phyloP scores from a whole-genome alignment of 176 grass and related monocot genomes.

The Puya raimondii region DNA sequence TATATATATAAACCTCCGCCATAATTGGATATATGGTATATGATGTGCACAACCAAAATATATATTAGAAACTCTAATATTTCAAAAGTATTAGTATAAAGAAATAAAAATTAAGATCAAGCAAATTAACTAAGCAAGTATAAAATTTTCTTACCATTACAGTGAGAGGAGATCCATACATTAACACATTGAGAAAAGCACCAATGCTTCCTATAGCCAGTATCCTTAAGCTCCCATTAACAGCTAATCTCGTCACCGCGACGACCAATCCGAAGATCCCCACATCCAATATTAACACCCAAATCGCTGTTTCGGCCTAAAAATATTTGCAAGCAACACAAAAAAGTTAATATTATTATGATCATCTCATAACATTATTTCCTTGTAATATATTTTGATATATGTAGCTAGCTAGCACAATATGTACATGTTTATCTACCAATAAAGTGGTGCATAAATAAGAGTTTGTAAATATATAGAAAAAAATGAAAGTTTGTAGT shows the following conservation, averaged over 20 bases:
- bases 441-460: background rate
- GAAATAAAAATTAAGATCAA: background rate
- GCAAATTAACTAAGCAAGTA: background rate
- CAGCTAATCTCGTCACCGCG: constrained; percentile 17
- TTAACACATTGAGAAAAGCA: constrained; percentile 37
- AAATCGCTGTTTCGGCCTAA: constrained; percentile 28
- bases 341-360: background rate
- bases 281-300: constrained; percentile 35
- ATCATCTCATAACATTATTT: background rate
- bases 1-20: background rate
- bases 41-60: background rate
- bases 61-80: background rate
- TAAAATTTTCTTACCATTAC: constrained; percentile 37
- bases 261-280: constrained; percentile 43
- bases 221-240: constrained; percentile 30
- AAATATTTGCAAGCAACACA: background rate
- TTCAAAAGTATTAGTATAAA: background rate
- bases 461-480: background rate
- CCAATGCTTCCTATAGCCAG: constrained; percentile 37
- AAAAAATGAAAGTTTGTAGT: background rate
- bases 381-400: background rate
- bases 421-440: no score
- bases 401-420: background rate
- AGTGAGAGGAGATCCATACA: constrained; percentile 63
- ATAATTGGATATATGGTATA: background rate